phyloP scores from a whole-genome alignment of 108 stramenopile species.

The Aurantiochytrium sp. region DNA sequence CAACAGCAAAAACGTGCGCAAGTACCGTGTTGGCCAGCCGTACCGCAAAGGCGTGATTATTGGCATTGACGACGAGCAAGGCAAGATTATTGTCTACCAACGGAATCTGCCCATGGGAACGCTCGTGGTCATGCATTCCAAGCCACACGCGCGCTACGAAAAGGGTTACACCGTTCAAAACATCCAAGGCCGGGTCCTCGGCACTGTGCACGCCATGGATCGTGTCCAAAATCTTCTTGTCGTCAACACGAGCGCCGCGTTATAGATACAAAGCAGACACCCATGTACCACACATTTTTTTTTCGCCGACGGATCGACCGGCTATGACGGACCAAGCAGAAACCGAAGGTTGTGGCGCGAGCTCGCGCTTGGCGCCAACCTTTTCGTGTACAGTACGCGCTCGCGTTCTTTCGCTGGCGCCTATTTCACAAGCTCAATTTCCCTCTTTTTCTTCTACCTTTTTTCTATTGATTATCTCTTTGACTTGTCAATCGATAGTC shows the following conservation, averaged over 20 bases:
- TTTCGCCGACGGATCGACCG: no score
- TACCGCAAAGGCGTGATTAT: slow-evolving; percentile 12
- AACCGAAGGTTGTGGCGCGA: no score
- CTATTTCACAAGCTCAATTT: no score
- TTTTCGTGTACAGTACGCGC: no score
- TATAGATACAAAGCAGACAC: neutral
- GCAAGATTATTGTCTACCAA: slow-evolving; percentile 3
- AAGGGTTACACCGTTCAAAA: neutral
- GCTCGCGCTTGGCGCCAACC: no score
- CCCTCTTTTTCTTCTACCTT: no score
- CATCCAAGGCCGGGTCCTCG: neutral
- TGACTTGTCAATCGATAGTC: no score
- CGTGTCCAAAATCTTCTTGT: neutral
- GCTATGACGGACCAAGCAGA: no score
- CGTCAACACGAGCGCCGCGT: slow-evolving; percentile 2
- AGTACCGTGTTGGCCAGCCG: neutral
- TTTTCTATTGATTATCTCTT: no score
- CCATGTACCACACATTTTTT: no score
- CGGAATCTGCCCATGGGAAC: neutral
- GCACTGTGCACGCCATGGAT: slow-evolving; percentile 3
- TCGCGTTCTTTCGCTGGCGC: no score
- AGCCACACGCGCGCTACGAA: neutral
- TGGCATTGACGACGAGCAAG: slow-evolving; percentile 11
- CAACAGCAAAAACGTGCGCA: slow-evolving; percentile 8
- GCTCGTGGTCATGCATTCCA: neutral